These are phyloP conservation scores for Xylaria scruposa DNA, from an alignment of 495 filamentous ascomycete species.

Conservation along the genomic window DNA sequence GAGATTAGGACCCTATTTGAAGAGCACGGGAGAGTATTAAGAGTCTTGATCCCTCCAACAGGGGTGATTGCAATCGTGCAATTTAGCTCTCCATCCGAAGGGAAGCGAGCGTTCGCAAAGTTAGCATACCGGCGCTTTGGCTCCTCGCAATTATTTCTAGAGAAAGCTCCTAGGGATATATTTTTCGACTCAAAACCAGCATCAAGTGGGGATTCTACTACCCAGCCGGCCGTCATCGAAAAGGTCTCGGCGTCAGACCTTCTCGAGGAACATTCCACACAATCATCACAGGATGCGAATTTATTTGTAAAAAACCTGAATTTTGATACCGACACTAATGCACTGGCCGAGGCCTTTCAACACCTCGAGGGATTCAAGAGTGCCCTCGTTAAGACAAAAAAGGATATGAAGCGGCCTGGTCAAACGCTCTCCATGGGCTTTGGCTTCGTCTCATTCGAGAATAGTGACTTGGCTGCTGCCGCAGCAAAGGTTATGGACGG, in stretches of 20 bases:
- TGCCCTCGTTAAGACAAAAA: slow-evolving; percentile 84
- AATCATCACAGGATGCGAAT: slow-evolving; percentile 64
- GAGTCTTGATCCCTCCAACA: slow-evolving; percentile 87
- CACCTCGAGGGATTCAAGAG: slow-evolving; percentile 85
- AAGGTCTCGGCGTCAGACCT: slow-evolving; percentile 56
- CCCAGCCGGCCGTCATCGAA: slow-evolving; percentile 36
- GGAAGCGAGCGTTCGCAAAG: slow-evolving; percentile 77
- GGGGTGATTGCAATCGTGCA: slow-evolving; percentile 94
- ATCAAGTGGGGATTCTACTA: not conserved
- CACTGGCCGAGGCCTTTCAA: slow-evolving; percentile 74
- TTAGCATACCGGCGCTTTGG: slow-evolving; percentile 90
- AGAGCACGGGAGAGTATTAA: slow-evolving; percentile 73
- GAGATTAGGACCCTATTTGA: slow-evolving; percentile 71
- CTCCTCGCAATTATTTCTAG: slow-evolving; percentile 88
- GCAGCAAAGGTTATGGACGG: slow-evolving; percentile 87
- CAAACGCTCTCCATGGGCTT: slow-evolving; percentile 94
- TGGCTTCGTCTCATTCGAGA: slow-evolving; percentile 89
- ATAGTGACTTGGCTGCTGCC: slow-evolving; percentile 75
- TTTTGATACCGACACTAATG: slow-evolving; percentile 82
- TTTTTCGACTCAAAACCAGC: slow-evolving; percentile 57
- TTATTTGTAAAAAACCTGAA: slow-evolving; percentile 92
- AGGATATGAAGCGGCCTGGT: slow-evolving; percentile 81
- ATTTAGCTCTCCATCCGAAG: slow-evolving; percentile 77
- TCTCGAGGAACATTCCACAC: slow-evolving; percentile 62
- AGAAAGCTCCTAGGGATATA: slow-evolving; percentile 87